Conservation (phyloP, 1,284 basidiomycete genomes). For the Ustilago trichophora region DNA sequence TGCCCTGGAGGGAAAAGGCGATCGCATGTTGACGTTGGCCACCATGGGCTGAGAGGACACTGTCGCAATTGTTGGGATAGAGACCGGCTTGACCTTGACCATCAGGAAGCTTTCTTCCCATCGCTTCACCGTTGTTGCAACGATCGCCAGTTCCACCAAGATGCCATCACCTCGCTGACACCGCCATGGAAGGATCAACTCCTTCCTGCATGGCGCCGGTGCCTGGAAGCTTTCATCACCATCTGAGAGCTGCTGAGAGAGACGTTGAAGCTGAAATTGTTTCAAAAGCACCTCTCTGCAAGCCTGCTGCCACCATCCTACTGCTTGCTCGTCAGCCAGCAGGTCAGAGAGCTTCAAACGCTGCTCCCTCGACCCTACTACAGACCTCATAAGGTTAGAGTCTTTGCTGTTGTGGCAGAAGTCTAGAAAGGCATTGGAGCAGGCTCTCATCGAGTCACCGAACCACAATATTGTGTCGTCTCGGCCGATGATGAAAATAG, state of each 20-base stretch:
- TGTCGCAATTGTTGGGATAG: background rate
- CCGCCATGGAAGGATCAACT: conserved; percentile 5
- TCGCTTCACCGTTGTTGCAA: background rate
- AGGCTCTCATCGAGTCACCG: no score
- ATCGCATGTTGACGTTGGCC: background rate
- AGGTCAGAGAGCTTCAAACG: conserved; percentile 7
- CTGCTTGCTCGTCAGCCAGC: conserved; percentile 9
- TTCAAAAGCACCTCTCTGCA: conserved; percentile 2
- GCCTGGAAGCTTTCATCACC: background rate
- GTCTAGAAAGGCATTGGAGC: no score
- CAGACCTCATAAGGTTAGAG: no score
- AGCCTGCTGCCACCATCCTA: conserved; percentile 10
- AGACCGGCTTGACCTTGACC: background rate
- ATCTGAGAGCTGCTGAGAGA: background rate
- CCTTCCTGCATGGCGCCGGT: background rate
- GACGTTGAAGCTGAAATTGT: background rate
- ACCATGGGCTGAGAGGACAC: background rate
- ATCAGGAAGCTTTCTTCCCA: background rate
- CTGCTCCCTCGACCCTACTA: no score
- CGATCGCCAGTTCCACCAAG: background rate
- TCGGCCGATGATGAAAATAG: conserved; percentile 4
- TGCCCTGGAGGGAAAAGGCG: no score
- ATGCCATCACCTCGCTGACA: background rate
- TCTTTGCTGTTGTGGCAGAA: no score
- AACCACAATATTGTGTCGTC: conserved; percentile 5